Base-by-base conservation (phyloP, 768 basidiomycete species). In the Pisolithus microcarpus region DNA sequence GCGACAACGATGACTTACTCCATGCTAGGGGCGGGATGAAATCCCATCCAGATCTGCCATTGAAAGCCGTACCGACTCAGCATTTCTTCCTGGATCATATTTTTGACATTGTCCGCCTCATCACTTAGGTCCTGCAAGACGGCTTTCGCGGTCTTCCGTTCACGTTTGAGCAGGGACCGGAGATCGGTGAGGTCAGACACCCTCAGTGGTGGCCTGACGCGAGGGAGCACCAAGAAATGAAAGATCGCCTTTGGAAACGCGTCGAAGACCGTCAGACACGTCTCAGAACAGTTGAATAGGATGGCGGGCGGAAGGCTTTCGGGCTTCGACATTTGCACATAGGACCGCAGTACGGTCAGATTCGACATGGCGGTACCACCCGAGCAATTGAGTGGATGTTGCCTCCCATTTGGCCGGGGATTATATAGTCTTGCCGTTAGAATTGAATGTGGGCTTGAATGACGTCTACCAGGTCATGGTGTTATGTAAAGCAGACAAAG, bases 21-120 rank as follows among this genome's bases (percentile, higher is more conserved):
- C 87, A 95, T 86, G 23, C 91, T 92, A 13, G 87, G 88, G 15
- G 77, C 75, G 1, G 81, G 85, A 66, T 96, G 93, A 64, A 96
- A 94, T 4, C 93, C 93, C 6, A 72, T 74, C 79, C 82, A 84
- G 38, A 94, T 73, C 34, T 71, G 75, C 87, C 89, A 90, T 55
- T 77, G 80, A 67, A 84, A 88, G 15, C 84, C 83, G 58, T 81
- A 84, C n/a, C 73, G 73, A 54, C 74, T 73, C 39, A 78, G 52
- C 93, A 95, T 95, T 68, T 95, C 91, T 37, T 79, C 77, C 60
- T 82, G 74, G 44, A 95, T 83, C 61, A 82, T 78, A 56, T 69
- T 72, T 56, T 75, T 79, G 42, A 83, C 65, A 10, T 65, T 65
- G 46, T 72, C 63, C 5, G 87, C 85, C 44, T 81, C 85, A 16